Conservation (phyloP, 306 rosid species). For the Psophocarpus tetragonolobus region DNA sequence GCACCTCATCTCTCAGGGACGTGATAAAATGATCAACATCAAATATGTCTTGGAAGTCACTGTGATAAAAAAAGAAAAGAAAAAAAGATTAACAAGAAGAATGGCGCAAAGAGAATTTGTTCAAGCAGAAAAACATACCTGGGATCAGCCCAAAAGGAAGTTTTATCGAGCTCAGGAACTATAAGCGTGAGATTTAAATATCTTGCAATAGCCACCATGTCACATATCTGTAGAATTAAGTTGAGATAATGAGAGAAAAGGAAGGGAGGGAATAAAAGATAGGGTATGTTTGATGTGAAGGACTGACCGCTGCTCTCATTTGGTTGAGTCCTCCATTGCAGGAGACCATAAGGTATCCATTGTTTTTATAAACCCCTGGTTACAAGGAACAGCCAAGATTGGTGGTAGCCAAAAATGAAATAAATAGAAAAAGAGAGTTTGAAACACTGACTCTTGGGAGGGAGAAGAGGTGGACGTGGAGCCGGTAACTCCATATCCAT, state of each 20-base stretch:
- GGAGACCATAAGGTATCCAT: slow-evolving; percentile 92
- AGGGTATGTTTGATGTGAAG: background rate
- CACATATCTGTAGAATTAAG: slow-evolving; percentile 72
- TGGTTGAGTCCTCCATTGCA: slow-evolving; percentile 98
- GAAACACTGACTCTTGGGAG: slow-evolving; percentile 84
- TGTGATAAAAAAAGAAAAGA: slow-evolving; percentile 45
- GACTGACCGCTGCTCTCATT: slow-evolving; percentile 96
- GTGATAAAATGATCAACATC: slow-evolving; percentile 90
- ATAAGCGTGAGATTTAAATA: slow-evolving; percentile 88
- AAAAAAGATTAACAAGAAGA: too few relatives aligned
- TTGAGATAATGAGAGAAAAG: background rate
- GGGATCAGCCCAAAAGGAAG: slow-evolving; percentile 99
- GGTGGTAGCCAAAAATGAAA: background rate
- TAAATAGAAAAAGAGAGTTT: background rate
- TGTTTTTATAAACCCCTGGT: slow-evolving; percentile 87
- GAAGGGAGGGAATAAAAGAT: background rate
- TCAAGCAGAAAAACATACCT: too few relatives aligned
- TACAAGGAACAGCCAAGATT: background rate
- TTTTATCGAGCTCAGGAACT: slow-evolving; percentile 88
- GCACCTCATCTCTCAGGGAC: slow-evolving; percentile 96
- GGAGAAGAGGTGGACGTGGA: slow-evolving; percentile 61
- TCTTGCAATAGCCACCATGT: slow-evolving; percentile 97
- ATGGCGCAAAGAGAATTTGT: too few relatives aligned
- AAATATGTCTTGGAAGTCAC: slow-evolving; percentile 94
- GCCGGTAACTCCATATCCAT: slow-evolving; percentile 37